A percentile compares a stretch with the other conserved stretches of the same genome.
These are phyloP conservation scores for Sporisorium exsertum DNA, from an alignment of 1,284 basidiomycete species.

Conservation along the genomic window DNA sequence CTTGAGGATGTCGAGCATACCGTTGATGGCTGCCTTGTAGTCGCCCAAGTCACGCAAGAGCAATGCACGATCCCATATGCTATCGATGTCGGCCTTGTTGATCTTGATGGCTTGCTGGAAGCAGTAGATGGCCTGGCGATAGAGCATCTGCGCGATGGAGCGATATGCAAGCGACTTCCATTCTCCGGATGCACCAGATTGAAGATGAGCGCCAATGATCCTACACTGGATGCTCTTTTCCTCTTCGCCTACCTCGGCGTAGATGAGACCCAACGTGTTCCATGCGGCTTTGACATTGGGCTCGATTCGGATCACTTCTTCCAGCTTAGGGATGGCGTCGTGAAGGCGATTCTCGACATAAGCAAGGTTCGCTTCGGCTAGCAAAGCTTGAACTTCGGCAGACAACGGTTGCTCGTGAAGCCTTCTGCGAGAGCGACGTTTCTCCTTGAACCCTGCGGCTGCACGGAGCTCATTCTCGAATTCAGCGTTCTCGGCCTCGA, in stretches of 20 bases:
- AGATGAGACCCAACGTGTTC: slow-evolving; percentile 85
- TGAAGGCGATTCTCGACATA: slow-evolving; percentile 80
- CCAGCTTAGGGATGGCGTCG: slow-evolving; percentile 82
- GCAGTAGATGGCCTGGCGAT: slow-evolving; percentile 91
- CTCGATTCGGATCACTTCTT: slow-evolving; percentile 93
- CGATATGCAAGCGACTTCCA: slow-evolving; percentile 80
- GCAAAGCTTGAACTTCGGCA: slow-evolving; percentile 81
- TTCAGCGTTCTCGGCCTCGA: slow-evolving; percentile 59
- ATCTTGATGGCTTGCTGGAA: slow-evolving; percentile 84
- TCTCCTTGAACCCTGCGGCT: slow-evolving; percentile 55
- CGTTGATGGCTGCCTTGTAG: slow-evolving; percentile 80
- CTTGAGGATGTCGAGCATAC: slow-evolving; percentile 81
- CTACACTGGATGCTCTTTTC: slow-evolving; percentile 83
- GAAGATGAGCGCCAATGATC: slow-evolving; percentile 90
- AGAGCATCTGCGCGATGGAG: slow-evolving; percentile 77
- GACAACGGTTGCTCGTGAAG: slow-evolving; percentile 73
- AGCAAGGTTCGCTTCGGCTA: slow-evolving; percentile 88
- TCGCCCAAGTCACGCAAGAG: slow-evolving; percentile 82
- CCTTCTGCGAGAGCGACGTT: slow-evolving; percentile 25
- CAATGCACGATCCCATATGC: slow-evolving; percentile 88
- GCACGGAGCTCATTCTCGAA: slow-evolving; percentile 63
- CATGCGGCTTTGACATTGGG: slow-evolving; percentile 85
- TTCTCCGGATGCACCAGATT: slow-evolving; percentile 80
- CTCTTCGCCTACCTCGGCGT: slow-evolving; percentile 77
- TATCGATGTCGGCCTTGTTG: slow-evolving; percentile 83